A percentile compares a stretch with the other conserved stretches of the same genome.
These are phyloP conservation scores for Dendrocalamus latiflorus DNA, from an alignment of 202 grass and related monocot species.

Conservation along the genomic window DNA sequence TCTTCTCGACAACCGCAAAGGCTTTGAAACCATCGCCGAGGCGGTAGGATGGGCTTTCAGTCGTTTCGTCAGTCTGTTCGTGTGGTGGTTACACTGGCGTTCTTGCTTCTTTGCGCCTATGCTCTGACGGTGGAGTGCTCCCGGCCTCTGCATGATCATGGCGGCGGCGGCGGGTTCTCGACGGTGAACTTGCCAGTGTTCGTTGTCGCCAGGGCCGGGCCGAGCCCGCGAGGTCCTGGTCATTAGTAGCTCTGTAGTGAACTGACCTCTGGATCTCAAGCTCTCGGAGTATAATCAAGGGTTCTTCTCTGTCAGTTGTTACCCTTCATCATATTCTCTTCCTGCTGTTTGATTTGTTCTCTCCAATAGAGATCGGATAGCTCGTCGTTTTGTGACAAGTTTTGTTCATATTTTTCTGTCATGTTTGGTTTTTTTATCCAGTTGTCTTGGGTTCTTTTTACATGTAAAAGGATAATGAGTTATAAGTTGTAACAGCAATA, in stretches of 20 bases:
- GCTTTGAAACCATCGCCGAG: background rate
- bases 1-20: background rate
- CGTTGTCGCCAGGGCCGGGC: slow-evolving; percentile 48
- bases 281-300: background rate
- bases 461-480: too few species aligned
- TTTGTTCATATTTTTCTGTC: background rate
- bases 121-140: slow-evolving; percentile 43
- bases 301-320: background rate
- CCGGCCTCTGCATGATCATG: slow-evolving; percentile 29
- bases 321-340: background rate
- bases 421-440: background rate
- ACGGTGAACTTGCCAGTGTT: slow-evolving; percentile 18
- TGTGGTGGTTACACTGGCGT: background rate
- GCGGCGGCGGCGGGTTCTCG: background rate
- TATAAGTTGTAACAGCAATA: too few species aligned
- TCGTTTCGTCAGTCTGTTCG: background rate
- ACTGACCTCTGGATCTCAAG: background rate
- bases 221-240: slow-evolving; percentile 50
- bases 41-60: background rate
- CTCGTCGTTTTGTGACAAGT: background rate
- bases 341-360: slow-evolving; percentile 32
- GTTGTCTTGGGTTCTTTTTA: background rate
- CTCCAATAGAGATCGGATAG: background rate
- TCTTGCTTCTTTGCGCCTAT: slow-evolving; percentile 59
- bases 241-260: slow-evolving; percentile 24